Evolutionary conservation across 2,329 filamentous ascomycete species (phyloP).

Genomic region (Periglandula ipomoeae): DNA sequence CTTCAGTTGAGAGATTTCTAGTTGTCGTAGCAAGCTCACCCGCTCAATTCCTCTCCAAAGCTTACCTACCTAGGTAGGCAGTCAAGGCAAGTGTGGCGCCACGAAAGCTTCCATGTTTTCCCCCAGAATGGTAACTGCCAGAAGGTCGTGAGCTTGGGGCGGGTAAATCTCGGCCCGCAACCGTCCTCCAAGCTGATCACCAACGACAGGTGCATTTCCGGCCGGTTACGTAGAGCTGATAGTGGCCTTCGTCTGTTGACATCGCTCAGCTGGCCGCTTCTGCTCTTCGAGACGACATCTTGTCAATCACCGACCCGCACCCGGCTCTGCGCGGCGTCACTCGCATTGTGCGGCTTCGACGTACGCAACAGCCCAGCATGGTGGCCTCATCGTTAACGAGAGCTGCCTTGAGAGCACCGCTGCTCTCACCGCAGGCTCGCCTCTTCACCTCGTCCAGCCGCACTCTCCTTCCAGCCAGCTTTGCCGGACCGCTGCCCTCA

Average conservation of each 20-base stretch:
- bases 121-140: too few species aligned
- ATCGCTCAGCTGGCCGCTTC: not conserved
- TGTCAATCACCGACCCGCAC: not conserved
- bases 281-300: not conserved
- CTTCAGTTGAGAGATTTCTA: too few species aligned
- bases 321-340: constrained; percentile 8
- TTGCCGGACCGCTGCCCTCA: constrained; percentile 40
- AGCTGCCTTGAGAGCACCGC: constrained; percentile 8
- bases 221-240: not conserved
- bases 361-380: constrained; percentile 8
- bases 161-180: constrained; percentile 10
- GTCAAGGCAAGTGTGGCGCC: too few species aligned
- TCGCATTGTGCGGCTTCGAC: constrained; percentile 8
- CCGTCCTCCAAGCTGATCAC: constrained; percentile 2
- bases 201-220: not conserved
- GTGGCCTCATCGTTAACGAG: constrained; percentile 6
- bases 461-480: constrained; percentile 24
- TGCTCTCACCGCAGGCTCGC: constrained; percentile 12
- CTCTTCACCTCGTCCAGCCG: constrained; percentile 23
- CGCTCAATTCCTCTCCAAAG: too few species aligned
- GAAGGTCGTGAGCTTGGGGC: constrained; percentile 1
- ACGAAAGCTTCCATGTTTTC: too few species aligned
- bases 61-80: too few species aligned
- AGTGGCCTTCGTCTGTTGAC: not conserved
- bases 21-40: too few species aligned